Conservation (phyloP, 1,139 yeast genomes). For the Torulaspora pretoriensis region DNA sequence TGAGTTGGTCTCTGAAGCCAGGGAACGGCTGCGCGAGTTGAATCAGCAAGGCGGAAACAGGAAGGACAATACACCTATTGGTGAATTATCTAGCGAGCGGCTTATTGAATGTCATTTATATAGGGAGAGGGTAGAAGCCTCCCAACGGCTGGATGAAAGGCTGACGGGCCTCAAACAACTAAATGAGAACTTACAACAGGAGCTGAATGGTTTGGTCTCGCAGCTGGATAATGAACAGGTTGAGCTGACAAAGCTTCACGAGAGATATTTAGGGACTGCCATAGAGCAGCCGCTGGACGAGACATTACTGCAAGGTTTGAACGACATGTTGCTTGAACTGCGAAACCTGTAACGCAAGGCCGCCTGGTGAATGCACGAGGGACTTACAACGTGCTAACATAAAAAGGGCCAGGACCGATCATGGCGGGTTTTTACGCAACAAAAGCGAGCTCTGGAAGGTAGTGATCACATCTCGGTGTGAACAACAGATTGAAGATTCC, state of each 20-base stretch:
- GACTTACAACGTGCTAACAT: no score
- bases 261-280: constrained; percentile 27
- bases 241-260: constrained; percentile 25
- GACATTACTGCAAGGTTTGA: constrained; percentile 28
- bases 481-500: no score
- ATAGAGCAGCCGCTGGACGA: constrained; percentile 23
- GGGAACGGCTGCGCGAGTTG: constrained; percentile 30
- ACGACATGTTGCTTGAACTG: constrained; percentile 29
- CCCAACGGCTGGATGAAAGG: constrained; percentile 31
- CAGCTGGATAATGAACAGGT: constrained; percentile 25
- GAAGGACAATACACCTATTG: constrained; percentile 23
- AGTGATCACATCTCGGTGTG: no score
- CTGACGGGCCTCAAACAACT: constrained; percentile 28
- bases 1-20: constrained; percentile 55
- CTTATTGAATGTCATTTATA: constrained; percentile 37
- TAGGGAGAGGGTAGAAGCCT: constrained; percentile 32
- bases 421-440: no score
- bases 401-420: no score
- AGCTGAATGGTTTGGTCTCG: constrained; percentile 29
- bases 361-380: no score
- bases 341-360: constrained; percentile 13
- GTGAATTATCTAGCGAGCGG: constrained; percentile 37
- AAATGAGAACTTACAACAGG: constrained; percentile 29
- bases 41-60: constrained; percentile 6
- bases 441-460: no score